A percentile compares a stretch with the other conserved stretches of the same genome.
Conservation (phyloP, 306 rosid genomes). For the Trichosanthes cucumerina region DNA sequence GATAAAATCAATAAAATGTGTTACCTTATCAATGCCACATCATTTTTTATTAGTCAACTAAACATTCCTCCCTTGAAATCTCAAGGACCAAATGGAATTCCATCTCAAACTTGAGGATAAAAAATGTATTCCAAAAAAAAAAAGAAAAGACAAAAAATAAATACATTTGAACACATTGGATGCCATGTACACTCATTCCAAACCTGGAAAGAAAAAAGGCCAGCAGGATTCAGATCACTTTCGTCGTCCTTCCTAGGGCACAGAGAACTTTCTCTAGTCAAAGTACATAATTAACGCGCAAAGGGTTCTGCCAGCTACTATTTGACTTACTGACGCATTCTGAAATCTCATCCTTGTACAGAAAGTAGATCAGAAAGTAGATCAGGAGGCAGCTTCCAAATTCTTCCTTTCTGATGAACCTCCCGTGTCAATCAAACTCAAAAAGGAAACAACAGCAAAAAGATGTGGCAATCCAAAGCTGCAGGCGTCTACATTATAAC, state of each 20-base stretch:
- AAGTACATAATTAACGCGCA: background rate
- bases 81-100: background rate
- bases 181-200: background rate
- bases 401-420: background rate
- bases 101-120: background rate
- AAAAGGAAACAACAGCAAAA: background rate
- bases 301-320: background rate
- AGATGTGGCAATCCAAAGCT: background rate
- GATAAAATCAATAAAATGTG: background rate
- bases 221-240: background rate
- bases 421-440: background rate
- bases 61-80: too few species aligned
- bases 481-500: background rate
- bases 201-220: background rate
- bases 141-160: slow-evolving; percentile 1
- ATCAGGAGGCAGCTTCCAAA: background rate
- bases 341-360: background rate
- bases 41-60: too few species aligned
- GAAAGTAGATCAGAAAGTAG: background rate
- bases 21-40: too few species aligned
- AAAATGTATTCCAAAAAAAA: too few species aligned
- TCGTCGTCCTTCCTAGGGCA: background rate
- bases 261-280: background rate
- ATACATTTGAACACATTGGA: background rate
- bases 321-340: background rate